These are phyloP conservation scores for Daldinia caldariorum DNA, from an alignment of 495 filamentous ascomycete genomes.

Conservation along the genomic window DNA sequence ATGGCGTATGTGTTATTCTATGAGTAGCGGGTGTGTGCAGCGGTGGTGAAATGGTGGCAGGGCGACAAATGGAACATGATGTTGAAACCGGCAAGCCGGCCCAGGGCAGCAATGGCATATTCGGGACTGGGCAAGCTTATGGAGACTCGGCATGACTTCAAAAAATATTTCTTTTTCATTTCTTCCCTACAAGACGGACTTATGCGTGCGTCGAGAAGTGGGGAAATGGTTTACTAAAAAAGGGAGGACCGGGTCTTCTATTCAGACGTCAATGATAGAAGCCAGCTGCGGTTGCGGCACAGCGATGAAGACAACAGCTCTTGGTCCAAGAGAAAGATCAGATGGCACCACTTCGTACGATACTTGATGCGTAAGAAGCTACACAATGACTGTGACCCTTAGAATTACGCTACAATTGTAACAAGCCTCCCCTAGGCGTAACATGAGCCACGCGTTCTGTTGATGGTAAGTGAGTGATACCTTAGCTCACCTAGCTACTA, in stretches of 20 bases:
- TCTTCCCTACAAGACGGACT: conserved; percentile 39
- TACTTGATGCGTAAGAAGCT: conserved; percentile 29
- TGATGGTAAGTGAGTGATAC: neutral
- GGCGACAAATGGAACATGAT: conserved; percentile 43
- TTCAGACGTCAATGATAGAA: conserved; percentile 38
- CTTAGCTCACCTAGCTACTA: neutral
- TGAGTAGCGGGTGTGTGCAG: conserved; percentile 37
- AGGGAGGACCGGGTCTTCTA: conserved; percentile 44
- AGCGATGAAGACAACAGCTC: conserved; percentile 40
- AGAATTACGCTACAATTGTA: conserved; percentile 11
- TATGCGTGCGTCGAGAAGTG: conserved; percentile 37
- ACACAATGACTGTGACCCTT: conserved; percentile 17
- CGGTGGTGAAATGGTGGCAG: conserved; percentile 32
- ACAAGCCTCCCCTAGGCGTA: neutral
- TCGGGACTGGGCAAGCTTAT: conserved; percentile 43
- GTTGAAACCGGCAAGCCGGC: conserved; percentile 40
- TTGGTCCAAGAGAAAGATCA: conserved; percentile 45
- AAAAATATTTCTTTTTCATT: conserved; percentile 51
- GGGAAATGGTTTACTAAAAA: conserved; percentile 44
- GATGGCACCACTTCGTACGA: conserved; percentile 35
- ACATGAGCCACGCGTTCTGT: neutral
- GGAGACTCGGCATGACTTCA: conserved; percentile 47
- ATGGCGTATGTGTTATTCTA: conserved; percentile 55
- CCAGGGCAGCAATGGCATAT: conserved; percentile 42
- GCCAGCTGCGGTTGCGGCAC: conserved; percentile 28